Base-by-base conservation (phyloP, 208 protist species). In the Dictyostelium gargantuum region DNA sequence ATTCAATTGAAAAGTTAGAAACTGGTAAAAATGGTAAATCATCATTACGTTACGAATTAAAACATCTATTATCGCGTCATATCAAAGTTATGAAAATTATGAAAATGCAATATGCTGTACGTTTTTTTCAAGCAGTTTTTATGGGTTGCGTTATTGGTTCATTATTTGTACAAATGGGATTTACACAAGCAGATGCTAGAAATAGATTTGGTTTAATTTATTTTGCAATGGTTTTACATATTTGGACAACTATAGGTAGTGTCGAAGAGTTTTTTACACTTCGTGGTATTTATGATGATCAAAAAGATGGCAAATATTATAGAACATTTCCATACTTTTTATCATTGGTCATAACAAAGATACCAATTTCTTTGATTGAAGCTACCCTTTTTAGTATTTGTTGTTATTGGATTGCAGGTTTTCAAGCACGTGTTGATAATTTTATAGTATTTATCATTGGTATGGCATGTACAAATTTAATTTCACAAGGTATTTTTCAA, bases 251-350 rank as follows among this genome's bases (percentile, higher is more conserved):
- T 0, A 68, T 79, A 79, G 66, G 68, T 29, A 77, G 66, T 17
- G 38, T 89, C 21, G 82, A 89, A 19, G 82, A 89, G 38, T 89
- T 79, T 68, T 89, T 79, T 32, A 54, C 56, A 2, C 13, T 89
- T 1, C 26, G 82, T 40, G 42, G 44, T 3, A 68, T 89, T 21
- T 89, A 23, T 26, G 76, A 79, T 42, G 82, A 75, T 44, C 82
- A 89, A 89, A 89, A 79, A 9, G 82, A 89, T 54, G 50, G 70
- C 0, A 92, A 92, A 38, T 92, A 66, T 42, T 92, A 92, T 75
- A 46, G 61, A 44, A 42, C 35, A 23, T 84, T 92, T 40, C 29
- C 76, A 35, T 92, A 92, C 44, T 92, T 84, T 23, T 58, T 92
- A 40, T 52, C 86, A 5, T 50, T 80, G n/a, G 77, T 92, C 35